Conservation (phyloP, 345 rosid genomes). For the Linum trigynum region DNA sequence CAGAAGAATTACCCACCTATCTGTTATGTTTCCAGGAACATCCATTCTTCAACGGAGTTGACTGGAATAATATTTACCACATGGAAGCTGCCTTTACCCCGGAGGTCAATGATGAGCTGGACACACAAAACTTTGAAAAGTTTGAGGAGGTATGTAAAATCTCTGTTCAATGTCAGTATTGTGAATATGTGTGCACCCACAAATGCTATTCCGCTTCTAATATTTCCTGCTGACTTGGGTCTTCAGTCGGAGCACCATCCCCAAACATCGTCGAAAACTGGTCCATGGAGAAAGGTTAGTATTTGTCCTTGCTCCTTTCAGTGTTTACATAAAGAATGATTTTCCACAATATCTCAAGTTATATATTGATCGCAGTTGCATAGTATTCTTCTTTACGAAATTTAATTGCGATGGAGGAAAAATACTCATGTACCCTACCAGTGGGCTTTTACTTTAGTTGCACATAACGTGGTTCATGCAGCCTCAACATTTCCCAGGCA, state of each 20-base stretch:
- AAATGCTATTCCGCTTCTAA: not conserved
- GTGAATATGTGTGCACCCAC: not conserved
- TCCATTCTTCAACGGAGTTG: slow-evolving; percentile 63
- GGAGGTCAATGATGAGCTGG: slow-evolving; percentile 80
- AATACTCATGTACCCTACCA: too few species aligned
- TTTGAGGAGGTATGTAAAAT: slow-evolving; percentile 62
- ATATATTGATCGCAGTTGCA: not conserved
- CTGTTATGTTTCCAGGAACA: slow-evolving; percentile 48
- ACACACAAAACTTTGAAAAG: slow-evolving; percentile 93
- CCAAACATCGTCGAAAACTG: slow-evolving; percentile 37
- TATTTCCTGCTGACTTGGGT: slow-evolving; percentile 12
- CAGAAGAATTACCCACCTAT: slow-evolving; percentile 20
- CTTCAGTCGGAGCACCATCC: slow-evolving; percentile 48
- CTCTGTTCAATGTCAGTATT: slow-evolving; percentile 6
- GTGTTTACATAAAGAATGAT: not conserved
- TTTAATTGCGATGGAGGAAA: not conserved
- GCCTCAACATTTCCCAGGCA: not conserved
- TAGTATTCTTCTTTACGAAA: not conserved
- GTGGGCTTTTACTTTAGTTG: too few species aligned
- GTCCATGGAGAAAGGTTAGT: slow-evolving; percentile 83
- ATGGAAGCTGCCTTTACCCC: slow-evolving; percentile 91
- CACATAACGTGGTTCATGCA: not conserved
- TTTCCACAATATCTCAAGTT: not conserved
- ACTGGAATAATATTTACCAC: slow-evolving; percentile 75
- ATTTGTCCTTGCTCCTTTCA: not conserved